Base-by-base conservation (phyloP, 2,329 filamentous ascomycete genomes). In the Fusarium sp. region DNA sequence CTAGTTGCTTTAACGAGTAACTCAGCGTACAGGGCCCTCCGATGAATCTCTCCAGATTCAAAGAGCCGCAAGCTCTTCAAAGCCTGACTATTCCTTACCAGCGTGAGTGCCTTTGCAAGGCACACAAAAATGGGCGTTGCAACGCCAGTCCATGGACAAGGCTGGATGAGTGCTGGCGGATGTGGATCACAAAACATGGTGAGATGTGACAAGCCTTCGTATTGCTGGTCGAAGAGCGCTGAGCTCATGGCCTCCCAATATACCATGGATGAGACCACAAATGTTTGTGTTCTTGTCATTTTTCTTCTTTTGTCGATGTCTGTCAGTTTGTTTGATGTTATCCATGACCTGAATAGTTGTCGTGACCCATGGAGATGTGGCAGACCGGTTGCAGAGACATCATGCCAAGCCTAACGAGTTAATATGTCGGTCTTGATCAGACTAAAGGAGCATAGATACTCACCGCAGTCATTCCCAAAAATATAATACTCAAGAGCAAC, bases 241-340 rank as follows among this genome's bases (percentile, higher is more conserved):
- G 70, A 73, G 18, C 47, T 51, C 70, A 74, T 65, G 4, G 70
- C 63, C 41, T 74, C 72, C 70, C 67, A 74, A 51, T 74, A 74
- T 8, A 73, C 62, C 67, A 74, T 74, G 1, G 63, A 73, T 3
- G 70, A 73, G 6, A 68, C 48, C 6, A 74, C 32, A 15, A 73
- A 71, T 10, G 14, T 54, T 42, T 74, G 60, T 14, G 30, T 60
- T 32, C 34, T 48, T 5, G 34, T 62, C 32, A 73, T 55, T 13
- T 30, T n/a, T 2, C 12, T 32, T 6, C 36, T 20, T 6, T 17
- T 52, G 0, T 51, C 9, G 5, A 45, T 20, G 6, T 60, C 18
- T 20, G 48, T 38, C 2, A 71, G 10, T 9, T 30, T 22, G 17
- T 68, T 70, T 10, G 34, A 44, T 6, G 38, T 6, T 51, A 73